Conservation (phyloP, 306 rosid genomes). For the Ammopiptanthus mongolicus region DNA sequence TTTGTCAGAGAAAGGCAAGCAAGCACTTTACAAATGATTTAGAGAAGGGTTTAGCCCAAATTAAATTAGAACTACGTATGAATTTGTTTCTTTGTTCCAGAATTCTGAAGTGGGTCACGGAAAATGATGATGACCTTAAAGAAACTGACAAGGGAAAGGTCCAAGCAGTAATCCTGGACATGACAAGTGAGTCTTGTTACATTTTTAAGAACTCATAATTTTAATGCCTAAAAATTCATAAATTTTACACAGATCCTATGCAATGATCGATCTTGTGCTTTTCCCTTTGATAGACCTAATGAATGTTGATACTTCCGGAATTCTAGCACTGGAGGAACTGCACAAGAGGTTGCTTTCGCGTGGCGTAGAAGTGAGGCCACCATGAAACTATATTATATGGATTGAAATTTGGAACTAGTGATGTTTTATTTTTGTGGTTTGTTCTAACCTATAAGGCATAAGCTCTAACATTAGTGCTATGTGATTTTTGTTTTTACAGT, state of each 20-base stretch:
- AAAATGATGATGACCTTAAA: slow-evolving; percentile 42
- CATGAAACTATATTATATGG: not conserved
- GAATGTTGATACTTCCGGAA: slow-evolving; percentile 81
- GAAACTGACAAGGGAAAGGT: slow-evolving; percentile 34
- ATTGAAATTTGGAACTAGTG: not conserved
- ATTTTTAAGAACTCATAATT: not conserved
- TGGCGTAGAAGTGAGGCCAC: slow-evolving; percentile 48
- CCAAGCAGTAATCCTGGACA: slow-evolving; percentile 56
- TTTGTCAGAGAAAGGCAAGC: slow-evolving; percentile 73
- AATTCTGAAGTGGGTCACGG: slow-evolving; percentile 51
- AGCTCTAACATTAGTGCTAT: slow-evolving; percentile 3
- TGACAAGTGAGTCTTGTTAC: slow-evolving; percentile 52
- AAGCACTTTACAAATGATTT: slow-evolving; percentile 15
- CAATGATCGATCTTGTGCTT: not conserved
- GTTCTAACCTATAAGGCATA: not conserved
- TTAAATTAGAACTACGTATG: slow-evolving; percentile 14
- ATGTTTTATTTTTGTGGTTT: not conserved
- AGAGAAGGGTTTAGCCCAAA: not conserved
- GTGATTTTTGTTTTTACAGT: slow-evolving; percentile 32
- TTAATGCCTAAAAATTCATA: not conserved
- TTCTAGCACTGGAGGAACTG: slow-evolving; percentile 63
- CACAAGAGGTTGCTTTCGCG: slow-evolving; percentile 49
- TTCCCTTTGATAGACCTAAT: slow-evolving; percentile 37
- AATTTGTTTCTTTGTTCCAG: slow-evolving; percentile 39
- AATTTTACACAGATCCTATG: not conserved